Conservation (phyloP, 768 basidiomycete genomes). For the Leucosporidium scottii region DNA sequence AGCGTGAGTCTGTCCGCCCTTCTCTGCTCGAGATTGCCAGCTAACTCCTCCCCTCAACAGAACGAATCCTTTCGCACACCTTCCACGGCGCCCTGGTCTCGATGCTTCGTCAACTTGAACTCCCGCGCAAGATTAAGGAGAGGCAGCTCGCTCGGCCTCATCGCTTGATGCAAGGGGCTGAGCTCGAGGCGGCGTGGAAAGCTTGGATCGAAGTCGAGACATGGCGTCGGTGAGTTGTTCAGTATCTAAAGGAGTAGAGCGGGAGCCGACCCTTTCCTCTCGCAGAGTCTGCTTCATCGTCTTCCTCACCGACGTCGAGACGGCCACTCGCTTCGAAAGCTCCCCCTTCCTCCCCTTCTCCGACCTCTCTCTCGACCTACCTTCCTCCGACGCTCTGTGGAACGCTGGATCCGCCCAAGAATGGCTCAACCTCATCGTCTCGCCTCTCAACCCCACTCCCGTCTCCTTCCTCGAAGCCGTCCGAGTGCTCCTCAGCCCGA, state of each 20-base stretch:
- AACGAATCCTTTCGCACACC: constrained; percentile 25
- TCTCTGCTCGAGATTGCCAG: too few species aligned
- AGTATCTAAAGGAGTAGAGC: too few species aligned
- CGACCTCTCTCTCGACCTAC: constrained; percentile 8
- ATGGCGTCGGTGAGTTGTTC: constrained; percentile 11
- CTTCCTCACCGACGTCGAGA: constrained; percentile 32
- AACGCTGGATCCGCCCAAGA: constrained; percentile 4
- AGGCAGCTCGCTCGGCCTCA: neutral
- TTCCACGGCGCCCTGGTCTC: constrained; percentile 27
- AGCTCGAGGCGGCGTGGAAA: constrained; percentile 17
- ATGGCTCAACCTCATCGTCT: constrained; percentile 5
- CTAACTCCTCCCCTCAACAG: too few species aligned
- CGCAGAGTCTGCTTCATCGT: constrained; percentile 31
- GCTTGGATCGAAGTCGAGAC: constrained; percentile 29
- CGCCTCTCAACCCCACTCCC: neutral
- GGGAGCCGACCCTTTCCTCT: neutral
- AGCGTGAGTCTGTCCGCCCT: too few species aligned
- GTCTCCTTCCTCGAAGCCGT: constrained; percentile 21
- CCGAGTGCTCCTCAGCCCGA: constrained; percentile 11
- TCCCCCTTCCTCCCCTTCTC: neutral
- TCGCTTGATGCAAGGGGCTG: neutral
- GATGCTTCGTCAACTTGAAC: constrained; percentile 24
- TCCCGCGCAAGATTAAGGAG: constrained; percentile 8
- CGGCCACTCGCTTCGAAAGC: neutral
- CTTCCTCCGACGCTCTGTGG: constrained; percentile 20